Conservation (phyloP, 1,139 yeast species). For the Magnusiomyces clavatus region DNA sequence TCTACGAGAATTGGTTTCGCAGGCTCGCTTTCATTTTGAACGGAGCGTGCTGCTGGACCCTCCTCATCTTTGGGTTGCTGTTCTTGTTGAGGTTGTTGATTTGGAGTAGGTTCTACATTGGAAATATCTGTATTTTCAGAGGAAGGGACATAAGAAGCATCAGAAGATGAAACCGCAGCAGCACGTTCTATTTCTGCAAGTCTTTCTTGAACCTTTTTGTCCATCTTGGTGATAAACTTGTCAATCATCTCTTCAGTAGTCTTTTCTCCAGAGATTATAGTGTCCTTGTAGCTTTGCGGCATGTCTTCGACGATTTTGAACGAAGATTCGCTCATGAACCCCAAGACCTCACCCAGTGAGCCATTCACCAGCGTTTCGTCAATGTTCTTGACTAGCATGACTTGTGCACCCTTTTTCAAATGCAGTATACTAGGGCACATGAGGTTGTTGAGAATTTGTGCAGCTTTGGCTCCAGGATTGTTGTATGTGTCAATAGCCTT, state of each 20-base stretch:
- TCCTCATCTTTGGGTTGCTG: slow-evolving; percentile 1
- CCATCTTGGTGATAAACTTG: slow-evolving; percentile 7
- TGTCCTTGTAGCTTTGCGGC: slow-evolving; percentile 10
- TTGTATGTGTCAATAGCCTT: slow-evolving; percentile 59
- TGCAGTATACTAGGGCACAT: slow-evolving; percentile 49
- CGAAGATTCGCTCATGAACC: slow-evolving; percentile 56
- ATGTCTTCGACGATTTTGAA: slow-evolving; percentile 23
- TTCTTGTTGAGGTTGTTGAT: slow-evolving; percentile 5
- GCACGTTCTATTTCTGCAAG: not conserved
- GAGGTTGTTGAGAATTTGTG: slow-evolving; percentile 44
- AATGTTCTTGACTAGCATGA: slow-evolving; percentile 88
- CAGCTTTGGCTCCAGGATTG: slow-evolving; percentile 26
- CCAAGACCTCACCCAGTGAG: slow-evolving; percentile 77
- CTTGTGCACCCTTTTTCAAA: slow-evolving; percentile 82
- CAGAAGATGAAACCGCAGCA: not conserved
- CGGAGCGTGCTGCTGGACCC: too few relatives aligned
- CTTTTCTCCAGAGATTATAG: slow-evolving; percentile 8
- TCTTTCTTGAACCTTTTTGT: not conserved
- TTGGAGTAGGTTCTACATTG: not conserved
- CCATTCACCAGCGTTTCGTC: slow-evolving; percentile 90
- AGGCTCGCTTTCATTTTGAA: slow-evolving; percentile 9
- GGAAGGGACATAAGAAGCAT: too few relatives aligned
- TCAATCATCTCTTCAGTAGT: slow-evolving; percentile 14
- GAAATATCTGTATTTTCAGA: too few relatives aligned
- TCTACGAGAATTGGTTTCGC: not conserved